Percentiles rank a stretch among this genome's conserved stretches.
These are phyloP conservation scores for Diplodia scrobiculata DNA, from an alignment of 2,329 filamentous ascomycete species.

Conservation along the genomic window DNA sequence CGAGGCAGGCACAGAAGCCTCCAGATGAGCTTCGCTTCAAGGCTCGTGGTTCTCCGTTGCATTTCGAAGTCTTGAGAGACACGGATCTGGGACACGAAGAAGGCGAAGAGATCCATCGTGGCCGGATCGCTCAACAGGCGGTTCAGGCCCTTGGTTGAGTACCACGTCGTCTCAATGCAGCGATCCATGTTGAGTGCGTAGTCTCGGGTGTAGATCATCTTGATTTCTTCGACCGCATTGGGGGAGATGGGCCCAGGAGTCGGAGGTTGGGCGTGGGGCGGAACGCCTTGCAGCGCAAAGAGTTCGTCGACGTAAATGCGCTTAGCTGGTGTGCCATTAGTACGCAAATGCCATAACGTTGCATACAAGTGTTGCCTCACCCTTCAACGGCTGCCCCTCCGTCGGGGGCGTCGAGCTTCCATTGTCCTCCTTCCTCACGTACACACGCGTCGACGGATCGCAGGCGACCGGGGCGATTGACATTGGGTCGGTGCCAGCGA, in stretches of 20 bases:
- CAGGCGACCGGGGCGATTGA: constrained; percentile 30
- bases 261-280: constrained; percentile 51
- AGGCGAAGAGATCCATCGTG: constrained; percentile 67
- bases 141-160: constrained; percentile 59
- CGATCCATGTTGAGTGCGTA: constrained; percentile 74
- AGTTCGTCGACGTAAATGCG: constrained; percentile 70
- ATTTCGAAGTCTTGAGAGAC: constrained; percentile 25
- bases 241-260: constrained; percentile 42
- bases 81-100: constrained; percentile 56
- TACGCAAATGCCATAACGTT: neutral
- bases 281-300: constrained; percentile 63
- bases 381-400: constrained; percentile 38
- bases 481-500: constrained; percentile 53
- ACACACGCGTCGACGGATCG: constrained; percentile 25
- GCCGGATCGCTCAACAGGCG: constrained; percentile 58
- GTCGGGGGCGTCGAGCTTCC: constrained; percentile 33
- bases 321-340: constrained; percentile 18
- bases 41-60: constrained; percentile 45
- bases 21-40: constrained; percentile 64
- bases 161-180: constrained; percentile 85
- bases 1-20: constrained; percentile 59
- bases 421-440: constrained; percentile 30
- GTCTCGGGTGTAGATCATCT: constrained; percentile 71
- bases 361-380: constrained; percentile 31
- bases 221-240: constrained; percentile 65